Base-by-base conservation (phyloP, 495 filamentous ascomycete species). In the Neurospora discreta region DNA sequence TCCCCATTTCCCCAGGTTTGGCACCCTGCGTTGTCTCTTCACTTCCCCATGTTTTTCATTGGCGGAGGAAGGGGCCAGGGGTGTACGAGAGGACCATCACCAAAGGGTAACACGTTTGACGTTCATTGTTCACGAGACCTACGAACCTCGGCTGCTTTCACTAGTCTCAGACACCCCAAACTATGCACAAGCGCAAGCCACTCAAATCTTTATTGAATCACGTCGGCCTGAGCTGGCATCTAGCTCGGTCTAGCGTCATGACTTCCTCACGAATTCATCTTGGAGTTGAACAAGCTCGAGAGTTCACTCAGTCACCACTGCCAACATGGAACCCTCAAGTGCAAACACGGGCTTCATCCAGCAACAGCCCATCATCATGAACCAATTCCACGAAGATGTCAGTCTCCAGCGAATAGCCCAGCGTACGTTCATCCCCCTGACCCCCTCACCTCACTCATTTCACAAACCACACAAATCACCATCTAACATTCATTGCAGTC, bases 271-370 rank as follows among this genome's bases (percentile, higher is more conserved):
- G 52, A 33, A 65, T 15, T 33, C 52, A 33, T 18, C 52, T 36
- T 33, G 5, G 33, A 3, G 26, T 65, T 30, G 26, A 69, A 39
- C 20, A 20, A 69, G 15, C 11, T 69, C 40, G 68, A 39, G 69
- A 67, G 20, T 40, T 33, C 30, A 58, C 26, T 8, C 39, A 11
- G 4, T n/a, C 18, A 70, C 3, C 16, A 26, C 33, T 2, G 3
- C 10, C 39, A 69, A 39, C 26, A 83, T 83, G 80, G 77, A 81
- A 68, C 81, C 84, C 5, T 82, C 85, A n/a, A 83, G 82, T 46
- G 77, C 83, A 41, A 81, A 83, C 73, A 79, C 70, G 30, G 85
- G 85, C 44, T 87, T 87, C 77, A 84, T 87, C 74, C 85, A 87
- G 75, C 70, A 77, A 30, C 71, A 75, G 39, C 85, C 85, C 5